phyloP scores from a whole-genome alignment of 345 rosid genomes.

The Ricinus communis region DNA sequence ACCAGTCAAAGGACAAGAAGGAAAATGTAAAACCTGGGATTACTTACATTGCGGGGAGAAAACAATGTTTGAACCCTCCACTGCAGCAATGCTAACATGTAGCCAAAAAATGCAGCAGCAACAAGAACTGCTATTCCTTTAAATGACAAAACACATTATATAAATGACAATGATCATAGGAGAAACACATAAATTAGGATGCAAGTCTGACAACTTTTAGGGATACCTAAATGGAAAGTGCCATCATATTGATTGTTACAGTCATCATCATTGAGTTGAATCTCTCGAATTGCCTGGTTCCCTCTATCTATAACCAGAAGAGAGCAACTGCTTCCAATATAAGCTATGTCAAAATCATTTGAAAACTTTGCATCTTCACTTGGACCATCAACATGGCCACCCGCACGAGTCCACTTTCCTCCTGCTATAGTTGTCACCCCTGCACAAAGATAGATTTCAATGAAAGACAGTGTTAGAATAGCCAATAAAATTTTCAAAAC shows the following conservation, averaged over 20 bases:
- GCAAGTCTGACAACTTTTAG: slow-evolving; percentile 2
- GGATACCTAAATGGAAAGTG: slow-evolving; percentile 64
- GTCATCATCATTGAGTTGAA: slow-evolving; percentile 72
- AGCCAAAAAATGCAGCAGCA: slow-evolving; percentile 79
- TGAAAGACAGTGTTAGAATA: not conserved
- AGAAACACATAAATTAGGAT: not conserved
- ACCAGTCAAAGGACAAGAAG: not conserved
- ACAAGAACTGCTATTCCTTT: slow-evolving; percentile 74
- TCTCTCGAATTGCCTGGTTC: slow-evolving; percentile 82
- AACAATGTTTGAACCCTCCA: slow-evolving; percentile 59
- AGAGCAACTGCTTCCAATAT: slow-evolving; percentile 74
- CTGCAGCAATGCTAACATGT: slow-evolving; percentile 85
- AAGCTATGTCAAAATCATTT: slow-evolving; percentile 77
- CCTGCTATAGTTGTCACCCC: slow-evolving; percentile 92
- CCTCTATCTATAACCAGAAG: slow-evolving; percentile 85
- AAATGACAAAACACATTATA: slow-evolving; percentile 18
- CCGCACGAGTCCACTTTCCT: slow-evolving; percentile 67
- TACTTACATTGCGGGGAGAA: slow-evolving; percentile 57
- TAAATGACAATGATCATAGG: not conserved
- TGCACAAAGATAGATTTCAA: slow-evolving; percentile 23
- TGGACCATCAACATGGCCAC: slow-evolving; percentile 74
- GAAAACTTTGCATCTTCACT: slow-evolving; percentile 87
- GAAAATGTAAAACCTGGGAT: not conserved
- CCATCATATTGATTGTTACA: slow-evolving; percentile 59
- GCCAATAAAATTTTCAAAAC: not conserved